Evolutionary conservation across 495 filamentous ascomycete species (phyloP).

Genomic region (Pyrenopolyporus hunteri): DNA sequence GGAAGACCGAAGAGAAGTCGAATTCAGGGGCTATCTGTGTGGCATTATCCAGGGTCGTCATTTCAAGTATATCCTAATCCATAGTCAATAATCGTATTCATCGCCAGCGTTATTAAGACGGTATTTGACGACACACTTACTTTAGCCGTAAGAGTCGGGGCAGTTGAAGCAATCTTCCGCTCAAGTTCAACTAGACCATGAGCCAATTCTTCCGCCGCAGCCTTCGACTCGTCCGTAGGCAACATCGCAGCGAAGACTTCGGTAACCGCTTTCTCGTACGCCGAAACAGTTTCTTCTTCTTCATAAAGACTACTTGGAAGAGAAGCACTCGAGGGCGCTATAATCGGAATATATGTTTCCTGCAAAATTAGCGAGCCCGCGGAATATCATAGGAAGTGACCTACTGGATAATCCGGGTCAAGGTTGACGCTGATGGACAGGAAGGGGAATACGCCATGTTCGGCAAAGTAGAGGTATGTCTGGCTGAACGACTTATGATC

Average conservation of each 20-base stretch:
- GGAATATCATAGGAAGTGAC: not conserved
- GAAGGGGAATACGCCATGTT: conserved; percentile 9
- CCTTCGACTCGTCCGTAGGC: conserved; percentile 10
- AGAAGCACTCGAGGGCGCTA: not conserved
- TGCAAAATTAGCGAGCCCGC: not conserved
- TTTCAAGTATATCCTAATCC: not conserved
- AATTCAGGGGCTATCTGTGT: conserved; percentile 17
- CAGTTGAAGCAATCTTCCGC: not conserved
- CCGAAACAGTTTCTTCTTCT: not conserved
- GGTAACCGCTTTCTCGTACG: conserved; percentile 2
- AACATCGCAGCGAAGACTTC: not conserved
- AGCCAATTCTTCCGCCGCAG: not conserved
- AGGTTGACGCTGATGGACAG: not conserved
- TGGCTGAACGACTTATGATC: conserved; percentile 19
- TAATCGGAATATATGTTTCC: conserved; percentile 14
- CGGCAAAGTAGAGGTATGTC: not conserved
- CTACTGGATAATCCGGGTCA: conserved; percentile 9
- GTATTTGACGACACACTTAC: not conserved
- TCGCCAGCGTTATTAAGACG: not conserved
- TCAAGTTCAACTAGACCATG: conserved; percentile 11
- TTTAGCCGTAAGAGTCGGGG: not conserved
- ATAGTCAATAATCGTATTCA: not conserved
- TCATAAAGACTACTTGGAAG: not conserved
- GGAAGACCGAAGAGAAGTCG: conserved; percentile 11
- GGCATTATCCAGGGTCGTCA: not conserved